Evolutionary conservation across 1,139 yeast species (phyloP), one percentile per base, ranked within the genome.

Genomic region (Candida glucosophila): DNA sequence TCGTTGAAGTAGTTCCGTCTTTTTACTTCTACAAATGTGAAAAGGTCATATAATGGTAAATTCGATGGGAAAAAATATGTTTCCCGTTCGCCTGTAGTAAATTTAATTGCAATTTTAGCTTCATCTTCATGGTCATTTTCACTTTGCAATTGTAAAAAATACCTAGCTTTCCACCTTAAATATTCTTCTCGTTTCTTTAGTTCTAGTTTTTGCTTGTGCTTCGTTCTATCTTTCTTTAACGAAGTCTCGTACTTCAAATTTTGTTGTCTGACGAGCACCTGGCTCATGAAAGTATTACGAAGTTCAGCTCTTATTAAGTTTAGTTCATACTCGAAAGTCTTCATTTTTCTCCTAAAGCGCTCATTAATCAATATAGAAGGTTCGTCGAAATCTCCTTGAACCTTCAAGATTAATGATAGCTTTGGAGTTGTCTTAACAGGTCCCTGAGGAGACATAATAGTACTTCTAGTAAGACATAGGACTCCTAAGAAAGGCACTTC

Each of bases 401-500:
- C 45, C 39, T 77, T 75, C 33, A 71, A 66, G 15, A 82, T 66
- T 24, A 80, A 57, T 7, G 83, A 69, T 44, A 82, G 63, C 17
- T 66, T 60, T 2, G 80, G 73, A 1, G 66, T 37, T 0, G 75
- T 56, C 26, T 67, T 63, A 6, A 60, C 58, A 0, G 75, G 67
- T 0, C 81, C 83, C 18, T 68, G 66, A 0, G 79, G 69, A 1
- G 82, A 69, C 55, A 77, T 74, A 11, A 62, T 67, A 13, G 69
- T 63, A 9, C 55, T 57, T 34, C 69, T 42, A 35, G 72, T 85
- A 50, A 69, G 61, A 40, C 73, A 77, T 28, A 79, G 41, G 6
- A 79, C 48, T 0, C 92, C 95, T 21, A 83, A 52, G 45, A 82
- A 81, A 7, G 98, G 98, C 43, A 79, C 78, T 36, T 73, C 70